Percentiles rank a stretch among this genome's conserved stretches.
phyloP scores from a whole-genome alignment of 140 eudicot species.

The Cichorium intybus region DNA sequence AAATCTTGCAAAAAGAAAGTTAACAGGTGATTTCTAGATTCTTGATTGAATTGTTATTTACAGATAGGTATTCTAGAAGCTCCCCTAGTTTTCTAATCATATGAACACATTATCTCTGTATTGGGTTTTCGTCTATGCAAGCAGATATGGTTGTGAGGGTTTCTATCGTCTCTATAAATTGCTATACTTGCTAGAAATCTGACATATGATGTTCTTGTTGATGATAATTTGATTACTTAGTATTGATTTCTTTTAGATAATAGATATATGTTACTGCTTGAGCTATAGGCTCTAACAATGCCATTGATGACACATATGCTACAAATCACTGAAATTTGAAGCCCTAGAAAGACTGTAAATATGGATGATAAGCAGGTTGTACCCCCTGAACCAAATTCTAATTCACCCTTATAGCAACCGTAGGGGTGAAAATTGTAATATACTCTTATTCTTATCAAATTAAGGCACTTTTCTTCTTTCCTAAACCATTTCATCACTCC shows the following conservation, averaged over 20 bases:
- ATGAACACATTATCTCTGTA: constrained; percentile 8
- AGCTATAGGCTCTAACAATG: background rate
- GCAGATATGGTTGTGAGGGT: background rate
- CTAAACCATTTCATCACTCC: no score
- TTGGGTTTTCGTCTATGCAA: background rate
- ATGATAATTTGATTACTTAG: constrained; percentile 7
- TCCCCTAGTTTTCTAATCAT: background rate
- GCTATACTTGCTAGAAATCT: background rate
- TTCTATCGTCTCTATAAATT: background rate
- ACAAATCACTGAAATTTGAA: background rate
- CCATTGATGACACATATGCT: background rate
- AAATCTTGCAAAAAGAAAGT: constrained; percentile 70
- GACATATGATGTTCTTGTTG: background rate
- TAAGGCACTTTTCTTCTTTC: no score
- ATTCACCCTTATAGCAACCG: no score
- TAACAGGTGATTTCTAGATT: background rate
- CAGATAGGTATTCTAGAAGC: background rate
- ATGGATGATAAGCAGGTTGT: background rate
- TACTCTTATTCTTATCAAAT: no score
- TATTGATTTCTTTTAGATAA: background rate
- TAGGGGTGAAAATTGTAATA: no score
- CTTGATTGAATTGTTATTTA: background rate
- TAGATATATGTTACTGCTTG: background rate
- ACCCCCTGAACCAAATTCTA: no score
- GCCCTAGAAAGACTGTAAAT: background rate